A percentile compares a stretch with the other conserved stretches of the same genome.
Conservation (phyloP, 306 rosid genomes). For the Citrullus mucosospermus region DNA sequence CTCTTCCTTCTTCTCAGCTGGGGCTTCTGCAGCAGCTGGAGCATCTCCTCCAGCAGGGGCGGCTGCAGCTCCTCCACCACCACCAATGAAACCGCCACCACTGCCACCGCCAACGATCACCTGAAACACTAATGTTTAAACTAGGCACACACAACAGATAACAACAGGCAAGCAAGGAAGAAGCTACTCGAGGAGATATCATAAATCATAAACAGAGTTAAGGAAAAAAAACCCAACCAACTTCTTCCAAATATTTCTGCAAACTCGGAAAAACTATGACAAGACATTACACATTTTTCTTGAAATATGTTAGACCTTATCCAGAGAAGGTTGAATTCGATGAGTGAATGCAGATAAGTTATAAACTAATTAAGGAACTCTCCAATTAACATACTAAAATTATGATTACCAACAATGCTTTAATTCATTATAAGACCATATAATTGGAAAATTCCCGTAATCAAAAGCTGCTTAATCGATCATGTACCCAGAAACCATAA, state of each 20-base stretch:
- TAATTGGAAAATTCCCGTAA: background rate
- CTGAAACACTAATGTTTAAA: slow-evolving; percentile 11
- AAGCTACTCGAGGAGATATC: background rate
- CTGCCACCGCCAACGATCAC: slow-evolving; percentile 55
- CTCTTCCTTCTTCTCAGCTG: slow-evolving; percentile 47
- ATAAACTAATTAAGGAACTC: background rate
- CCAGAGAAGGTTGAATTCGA: background rate
- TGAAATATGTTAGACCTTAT: background rate
- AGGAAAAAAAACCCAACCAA: background rate
- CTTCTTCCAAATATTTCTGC: background rate
- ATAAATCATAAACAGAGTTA: background rate
- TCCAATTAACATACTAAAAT: background rate
- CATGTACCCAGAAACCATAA: background rate
- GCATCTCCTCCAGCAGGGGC: slow-evolving; percentile 48
- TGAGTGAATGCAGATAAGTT: background rate
- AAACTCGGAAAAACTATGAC: background rate
- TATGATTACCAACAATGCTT: background rate
- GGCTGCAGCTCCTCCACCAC: slow-evolving; percentile 40
- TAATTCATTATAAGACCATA: background rate
- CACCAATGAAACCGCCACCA: slow-evolving; percentile 32
- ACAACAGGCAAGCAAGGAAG: background rate
- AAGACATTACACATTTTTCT: background rate
- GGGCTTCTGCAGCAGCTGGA: slow-evolving; percentile 28
- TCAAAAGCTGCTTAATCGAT: background rate
- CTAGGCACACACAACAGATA: background rate